Base-by-base conservation (phyloP, 768 basidiomycete species). In the Amanita thiersii region DNA sequence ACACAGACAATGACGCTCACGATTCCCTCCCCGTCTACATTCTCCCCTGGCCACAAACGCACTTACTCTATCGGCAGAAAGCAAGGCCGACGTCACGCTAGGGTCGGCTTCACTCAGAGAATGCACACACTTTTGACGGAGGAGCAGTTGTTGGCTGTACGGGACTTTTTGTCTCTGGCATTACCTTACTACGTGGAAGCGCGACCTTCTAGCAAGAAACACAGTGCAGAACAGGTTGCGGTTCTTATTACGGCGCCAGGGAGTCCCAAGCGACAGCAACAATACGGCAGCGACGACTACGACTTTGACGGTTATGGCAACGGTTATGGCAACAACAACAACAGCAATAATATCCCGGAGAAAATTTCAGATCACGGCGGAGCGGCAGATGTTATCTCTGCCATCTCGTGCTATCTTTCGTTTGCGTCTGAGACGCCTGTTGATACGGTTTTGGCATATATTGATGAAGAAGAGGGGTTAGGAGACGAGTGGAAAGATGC, bases 111-210 rank as follows among this genome's bases (percentile, higher is more conserved):
- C 24, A 19, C 15, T 26, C 35, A 41, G 26, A 34, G 44, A 11
- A 51, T 39, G 40, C 46, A 29, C 14, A 48, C 53, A 1, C 37
- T 47, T 5, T 53, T 71, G 3, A 60, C 48, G 17, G 50, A 54
- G 44, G 31, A 49, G 0, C 66, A 72, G 45, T 58, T 73, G 3
- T 48, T 61, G 20, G 56, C 56, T 1, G 68, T 63, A 5, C 59
- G 71, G 18, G 70, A 72, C 46, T 70, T 71, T 49, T 52, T 73
- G 25, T 58, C 57, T 4, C 50, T 69, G 5, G 60, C 62, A 12
- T 47, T 72, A 31, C 70, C 69, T 2, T 56, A 63, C 34, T 54
- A 50, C 36, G 46, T 48, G 2, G 46, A 48, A 41, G 50, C 49
- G 5, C 47, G 43, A 26, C 50, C 52, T 18, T 40, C 14, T 9